Conservation (phyloP, 148 eudicot genomes). For the Persicaria maculosa region DNA sequence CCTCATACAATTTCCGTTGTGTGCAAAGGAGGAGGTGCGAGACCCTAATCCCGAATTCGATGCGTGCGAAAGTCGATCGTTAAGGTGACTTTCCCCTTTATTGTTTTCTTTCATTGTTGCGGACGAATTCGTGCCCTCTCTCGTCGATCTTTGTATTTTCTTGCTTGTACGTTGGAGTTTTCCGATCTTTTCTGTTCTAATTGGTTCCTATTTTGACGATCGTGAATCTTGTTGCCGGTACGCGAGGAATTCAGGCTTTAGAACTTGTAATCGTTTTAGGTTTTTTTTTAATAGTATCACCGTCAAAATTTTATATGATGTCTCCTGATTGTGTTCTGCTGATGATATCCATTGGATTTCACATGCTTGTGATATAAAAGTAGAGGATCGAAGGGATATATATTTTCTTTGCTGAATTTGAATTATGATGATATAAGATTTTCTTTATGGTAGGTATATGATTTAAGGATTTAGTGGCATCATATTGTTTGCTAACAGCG, state of each 20-base stretch:
- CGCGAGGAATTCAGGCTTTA: not conserved
- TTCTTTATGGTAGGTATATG: not conserved
- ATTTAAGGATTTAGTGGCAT: not conserved
- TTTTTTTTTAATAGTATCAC: not conserved
- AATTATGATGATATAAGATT: not conserved
- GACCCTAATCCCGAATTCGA: conserved; percentile 6
- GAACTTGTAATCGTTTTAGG: not conserved
- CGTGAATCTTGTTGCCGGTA: not conserved
- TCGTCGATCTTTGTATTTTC: conserved; percentile 6
- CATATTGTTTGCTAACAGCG: no score
- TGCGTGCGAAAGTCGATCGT: not conserved
- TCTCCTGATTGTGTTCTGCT: not conserved
- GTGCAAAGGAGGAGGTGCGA: not conserved
- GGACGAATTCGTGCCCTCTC: no score
- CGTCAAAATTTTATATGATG: not conserved
- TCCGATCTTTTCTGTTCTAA: not conserved
- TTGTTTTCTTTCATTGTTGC: not conserved
- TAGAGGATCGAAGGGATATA: no score
- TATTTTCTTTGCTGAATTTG: no score
- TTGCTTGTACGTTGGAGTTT: not conserved
- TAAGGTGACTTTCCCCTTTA: not conserved
- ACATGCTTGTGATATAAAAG: not conserved
- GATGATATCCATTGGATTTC: not conserved
- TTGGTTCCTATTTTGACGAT: not conserved
- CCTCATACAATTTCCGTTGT: not conserved